These are phyloP conservation scores for Abrus precatorius DNA, from an alignment of 306 rosid genomes.

Conservation along the genomic window DNA sequence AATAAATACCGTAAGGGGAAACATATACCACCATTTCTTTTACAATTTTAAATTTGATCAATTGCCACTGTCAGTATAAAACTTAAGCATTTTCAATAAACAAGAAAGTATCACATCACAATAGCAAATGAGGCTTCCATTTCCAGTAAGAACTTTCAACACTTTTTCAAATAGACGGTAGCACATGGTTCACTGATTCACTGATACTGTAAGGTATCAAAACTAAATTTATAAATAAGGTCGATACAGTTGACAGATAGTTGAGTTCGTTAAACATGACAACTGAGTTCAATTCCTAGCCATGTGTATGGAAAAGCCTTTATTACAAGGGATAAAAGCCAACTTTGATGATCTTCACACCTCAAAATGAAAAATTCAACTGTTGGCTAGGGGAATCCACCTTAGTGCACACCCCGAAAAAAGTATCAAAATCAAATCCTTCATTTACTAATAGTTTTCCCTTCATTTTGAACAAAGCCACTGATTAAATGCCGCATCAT, in stretches of 20 bases:
- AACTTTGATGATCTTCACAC: background rate
- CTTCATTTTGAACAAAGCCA: background rate
- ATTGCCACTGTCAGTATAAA: background rate
- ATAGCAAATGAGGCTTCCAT: background rate
- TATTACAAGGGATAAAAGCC: background rate
- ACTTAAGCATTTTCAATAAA: background rate
- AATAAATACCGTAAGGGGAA: background rate
- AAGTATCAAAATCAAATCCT: constrained; percentile 21
- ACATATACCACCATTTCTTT: background rate
- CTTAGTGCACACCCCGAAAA: background rate
- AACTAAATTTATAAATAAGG: background rate
- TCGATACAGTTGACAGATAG: background rate
- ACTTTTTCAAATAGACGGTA: background rate
- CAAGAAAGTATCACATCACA: background rate
- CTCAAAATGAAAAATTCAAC: background rate
- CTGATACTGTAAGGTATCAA: background rate
- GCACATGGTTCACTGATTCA: background rate
- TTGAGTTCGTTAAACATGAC: too few species aligned
- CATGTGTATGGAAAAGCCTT: too few species aligned
- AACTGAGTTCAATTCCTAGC: too few species aligned
- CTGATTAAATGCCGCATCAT: background rate
- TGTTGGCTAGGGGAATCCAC: background rate
- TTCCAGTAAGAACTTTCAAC: background rate
- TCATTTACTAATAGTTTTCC: background rate
- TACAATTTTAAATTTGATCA: background rate